A percentile compares a stretch with the other conserved stretches of the same genome.
Evolutionary conservation across 352 stramenopile species (phyloP).

Genomic region (Saprolegnia diclina): DNA sequence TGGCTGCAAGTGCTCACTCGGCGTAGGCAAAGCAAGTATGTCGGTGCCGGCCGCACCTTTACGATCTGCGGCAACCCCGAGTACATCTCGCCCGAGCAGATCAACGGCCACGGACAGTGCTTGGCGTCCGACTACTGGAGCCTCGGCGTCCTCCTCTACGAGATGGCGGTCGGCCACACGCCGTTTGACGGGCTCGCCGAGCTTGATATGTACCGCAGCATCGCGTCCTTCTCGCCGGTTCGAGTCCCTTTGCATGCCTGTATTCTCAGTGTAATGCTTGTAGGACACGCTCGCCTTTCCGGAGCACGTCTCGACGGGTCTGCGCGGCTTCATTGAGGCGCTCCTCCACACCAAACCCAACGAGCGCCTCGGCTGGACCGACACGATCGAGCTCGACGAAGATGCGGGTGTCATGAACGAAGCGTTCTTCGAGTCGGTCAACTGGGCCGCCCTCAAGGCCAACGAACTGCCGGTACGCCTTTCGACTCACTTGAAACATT

Average conservation of each 20-base stretch:
- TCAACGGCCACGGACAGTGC: slow-evolving; percentile 83
- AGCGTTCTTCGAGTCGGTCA: slow-evolving; percentile 73
- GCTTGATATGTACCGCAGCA: slow-evolving; percentile 84
- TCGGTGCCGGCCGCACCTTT: slow-evolving; percentile 75
- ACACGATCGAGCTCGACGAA: slow-evolving; percentile 39
- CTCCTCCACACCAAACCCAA: slow-evolving; percentile 55
- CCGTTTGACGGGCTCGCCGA: slow-evolving; percentile 87
- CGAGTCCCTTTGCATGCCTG: background rate
- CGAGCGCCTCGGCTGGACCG: slow-evolving; percentile 49
- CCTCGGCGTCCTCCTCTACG: slow-evolving; percentile 91
- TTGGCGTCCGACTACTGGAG: slow-evolving; percentile 90
- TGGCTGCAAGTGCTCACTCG: too few species aligned
- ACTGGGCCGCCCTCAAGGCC: slow-evolving; percentile 76
- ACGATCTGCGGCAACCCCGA: slow-evolving; percentile 82
- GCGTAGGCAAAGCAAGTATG: slow-evolving; percentile 82
- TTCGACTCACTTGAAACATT: background rate
- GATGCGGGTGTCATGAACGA: slow-evolving; percentile 69
- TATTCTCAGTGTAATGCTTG: background rate
- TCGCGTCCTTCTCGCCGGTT: slow-evolving; percentile 71
- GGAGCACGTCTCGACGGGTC: slow-evolving; percentile 51
- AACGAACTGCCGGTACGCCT: slow-evolving; percentile 68
- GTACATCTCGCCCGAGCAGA: slow-evolving; percentile 80
- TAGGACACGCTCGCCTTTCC: slow-evolving; percentile 67
- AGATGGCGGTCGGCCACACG: slow-evolving; percentile 84
- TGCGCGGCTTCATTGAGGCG: slow-evolving; percentile 65